These are phyloP conservation scores for Pueraria montana DNA, from an alignment of 306 rosid genomes.

Conservation along the genomic window DNA sequence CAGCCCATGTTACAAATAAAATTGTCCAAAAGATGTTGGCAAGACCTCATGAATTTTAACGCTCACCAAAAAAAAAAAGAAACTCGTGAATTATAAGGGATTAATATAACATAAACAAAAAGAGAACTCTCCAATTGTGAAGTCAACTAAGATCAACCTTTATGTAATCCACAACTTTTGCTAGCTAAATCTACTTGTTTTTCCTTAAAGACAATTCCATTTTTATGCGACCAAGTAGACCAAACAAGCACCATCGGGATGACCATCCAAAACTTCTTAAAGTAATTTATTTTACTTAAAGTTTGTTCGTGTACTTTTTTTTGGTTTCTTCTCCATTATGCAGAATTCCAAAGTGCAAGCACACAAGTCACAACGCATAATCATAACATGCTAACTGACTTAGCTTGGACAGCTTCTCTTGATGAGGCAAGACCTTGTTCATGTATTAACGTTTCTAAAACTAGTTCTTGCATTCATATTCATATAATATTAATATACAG, in stretches of 20 bases:
- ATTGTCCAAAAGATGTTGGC: background rate
- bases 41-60: too few relatives aligned
- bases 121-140: background rate
- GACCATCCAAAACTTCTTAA: background rate
- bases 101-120: background rate
- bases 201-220: background rate
- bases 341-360: background rate
- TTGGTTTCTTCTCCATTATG: background rate
- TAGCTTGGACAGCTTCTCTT: background rate
- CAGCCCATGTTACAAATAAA: background rate
- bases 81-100: background rate
- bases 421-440: background rate
- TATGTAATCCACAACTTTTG: background rate
- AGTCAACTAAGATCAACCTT: background rate
- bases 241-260: background rate
- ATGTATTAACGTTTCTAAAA: background rate
- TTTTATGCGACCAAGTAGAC: background rate
- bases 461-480: background rate
- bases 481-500: background rate
- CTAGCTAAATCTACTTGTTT: background rate
- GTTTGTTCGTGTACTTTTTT: background rate
- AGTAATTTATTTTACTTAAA: background rate
- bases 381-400: background rate
- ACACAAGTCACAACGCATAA: too few relatives aligned
- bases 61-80: too few relatives aligned